Base-by-base conservation (phyloP, 2,329 filamentous ascomycete species). In the Xylaria sp. region DNA sequence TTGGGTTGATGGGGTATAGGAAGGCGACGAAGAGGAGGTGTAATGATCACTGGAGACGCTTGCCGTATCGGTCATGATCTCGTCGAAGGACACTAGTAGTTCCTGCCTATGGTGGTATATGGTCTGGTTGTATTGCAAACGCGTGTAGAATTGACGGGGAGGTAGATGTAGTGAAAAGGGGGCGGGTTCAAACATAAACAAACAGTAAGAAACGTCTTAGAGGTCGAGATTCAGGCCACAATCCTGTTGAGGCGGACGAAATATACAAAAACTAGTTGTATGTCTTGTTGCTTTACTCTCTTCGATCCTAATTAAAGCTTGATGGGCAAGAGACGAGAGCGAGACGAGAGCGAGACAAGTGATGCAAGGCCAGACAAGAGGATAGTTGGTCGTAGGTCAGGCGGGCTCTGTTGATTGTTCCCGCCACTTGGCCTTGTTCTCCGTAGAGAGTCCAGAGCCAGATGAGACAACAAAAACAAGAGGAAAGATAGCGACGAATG, bases 11-110 rank as follows among this genome's bases (percentile, higher is more conserved):
- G 66, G 58, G 53, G 57, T 55, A 62, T 60, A 60, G 58, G 60
- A 53, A 54, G 64, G 60, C 13, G 68, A 66, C 13, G 58, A 48
- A n/a, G 69, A 67, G 21, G 69, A 69, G 48, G 63, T 33, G 61
- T 61, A 60, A 51, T 60, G 56, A 23, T 57, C 60, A 62, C 53
- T 68, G n/a, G 64, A 60, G 11, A 57, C 53, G 38, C 68, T 69
- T 51, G 54, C 59, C 60, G 63, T 60, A 55, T 70, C 69, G 60
- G 67, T 68, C 71, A 72, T 73, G 56, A 23, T 65, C 52, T 60
- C 35, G 43, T 47, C 44, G 27, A 64, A 53, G 31, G 19, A 53
- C 17, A 48, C 21, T 62, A 11, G 19, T 15, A 37, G 5, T 33
- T 49, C 21, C 41, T 58, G 21, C 38, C 59, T 31, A 41, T 47